Evolutionary conservation across 2,329 filamentous ascomycete genomes (phyloP), one percentile per base, ranked within the genome.

Genomic region (Colletotrichum acutatum): DNA sequence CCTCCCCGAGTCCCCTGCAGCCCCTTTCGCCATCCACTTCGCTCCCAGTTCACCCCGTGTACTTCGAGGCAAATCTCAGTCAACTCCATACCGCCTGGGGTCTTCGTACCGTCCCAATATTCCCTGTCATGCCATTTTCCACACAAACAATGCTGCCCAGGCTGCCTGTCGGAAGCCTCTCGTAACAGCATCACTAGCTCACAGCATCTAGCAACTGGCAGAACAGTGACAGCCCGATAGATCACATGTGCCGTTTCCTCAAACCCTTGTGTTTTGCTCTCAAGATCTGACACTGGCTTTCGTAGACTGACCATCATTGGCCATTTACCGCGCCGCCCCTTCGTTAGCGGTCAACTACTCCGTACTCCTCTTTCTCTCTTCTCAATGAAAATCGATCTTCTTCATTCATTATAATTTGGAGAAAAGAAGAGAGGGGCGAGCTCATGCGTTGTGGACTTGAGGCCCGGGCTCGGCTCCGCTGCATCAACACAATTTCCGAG

Each of bases 401-500:
- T 49, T 49, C 42, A 49, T 49, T 9, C 19, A n/a, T n/a, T 8
- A 49, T n/a, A 49, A 11, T 49, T 49, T 22, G 19, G 19, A 19
- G 42, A 9, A 22, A n/a, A 49, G 42, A 8, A 19, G 59, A 19
- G 5, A 52, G 37, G 26, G 42, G n/a, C 46, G 14, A 5, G 26
- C 65, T 71, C 32, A 60, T 60, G 46, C 63, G 42, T 49, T 58
- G 24, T 37, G 37, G 28, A 32, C 37, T 26, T 46, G 34, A 65
- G 53, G 61, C 32, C 68, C 28, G 64, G 37, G 30, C 64, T 26
- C 32, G 24, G 68, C 30, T 60, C 68, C 52, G 68, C 68, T 62
- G 64, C 68, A 71, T 71, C 57, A 72, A 59, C 42, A 63, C 66
- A 69, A 72, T 69, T 69, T 72, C 69, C 65, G 58, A 57, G 26